These are phyloP conservation scores for Vigna mungo DNA, from an alignment of 306 rosid genomes.

Conservation along the genomic window DNA sequence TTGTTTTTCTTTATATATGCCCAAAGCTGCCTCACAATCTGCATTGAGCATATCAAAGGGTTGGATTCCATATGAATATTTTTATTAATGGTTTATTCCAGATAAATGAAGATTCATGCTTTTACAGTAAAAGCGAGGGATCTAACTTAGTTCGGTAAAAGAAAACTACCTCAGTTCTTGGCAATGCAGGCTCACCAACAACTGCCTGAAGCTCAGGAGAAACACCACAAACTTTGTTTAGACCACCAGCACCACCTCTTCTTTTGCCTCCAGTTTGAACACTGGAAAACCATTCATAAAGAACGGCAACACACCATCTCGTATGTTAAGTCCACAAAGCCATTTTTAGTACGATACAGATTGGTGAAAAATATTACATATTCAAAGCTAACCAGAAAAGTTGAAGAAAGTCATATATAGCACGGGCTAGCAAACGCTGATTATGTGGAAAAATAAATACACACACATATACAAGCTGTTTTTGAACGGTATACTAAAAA, in stretches of 20 bases:
- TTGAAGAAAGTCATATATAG: constrained; percentile 9
- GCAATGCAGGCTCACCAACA: constrained; percentile 77
- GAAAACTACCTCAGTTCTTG: constrained; percentile 75
- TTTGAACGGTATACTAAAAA: not conserved
- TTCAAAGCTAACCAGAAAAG: constrained; percentile 15
- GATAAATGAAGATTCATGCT: not conserved
- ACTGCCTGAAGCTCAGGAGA: constrained; percentile 77
- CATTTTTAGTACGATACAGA: not conserved
- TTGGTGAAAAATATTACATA: constrained; percentile 11
- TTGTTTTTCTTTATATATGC: constrained; percentile 87
- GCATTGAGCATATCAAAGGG: constrained; percentile 34
- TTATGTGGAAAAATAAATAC: not conserved
- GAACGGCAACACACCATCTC: constrained; percentile 22
- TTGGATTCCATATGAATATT: not conserved
- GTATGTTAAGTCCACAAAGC: constrained; percentile 13
- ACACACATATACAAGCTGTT: not conserved
- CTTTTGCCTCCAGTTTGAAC: constrained; percentile 64
- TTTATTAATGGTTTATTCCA: not conserved
- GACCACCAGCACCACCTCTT: constrained; percentile 81
- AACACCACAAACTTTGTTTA: constrained; percentile 82
- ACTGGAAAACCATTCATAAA: constrained; percentile 46
- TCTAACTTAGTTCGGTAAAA: not conserved
- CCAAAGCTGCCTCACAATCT: constrained; percentile 92
- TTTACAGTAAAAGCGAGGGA: not conserved
- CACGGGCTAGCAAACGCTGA: constrained; percentile 4